Conservation (phyloP, 1,139 yeast species). For the Nematodospora anomalae region DNA sequence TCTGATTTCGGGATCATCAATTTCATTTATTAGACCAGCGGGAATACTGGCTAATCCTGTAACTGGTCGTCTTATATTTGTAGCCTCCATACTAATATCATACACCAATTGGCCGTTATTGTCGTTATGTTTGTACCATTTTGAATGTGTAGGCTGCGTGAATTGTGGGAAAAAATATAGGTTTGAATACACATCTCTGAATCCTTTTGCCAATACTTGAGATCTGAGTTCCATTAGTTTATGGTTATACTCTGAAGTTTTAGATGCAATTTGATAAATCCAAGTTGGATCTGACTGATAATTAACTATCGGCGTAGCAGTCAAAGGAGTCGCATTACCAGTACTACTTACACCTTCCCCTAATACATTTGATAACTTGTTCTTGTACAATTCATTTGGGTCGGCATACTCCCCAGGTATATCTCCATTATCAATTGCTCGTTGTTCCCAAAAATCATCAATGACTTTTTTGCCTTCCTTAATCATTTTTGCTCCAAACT, state of each 20-base stretch:
- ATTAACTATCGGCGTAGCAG: constrained; percentile 42
- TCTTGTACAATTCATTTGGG: constrained; percentile 53
- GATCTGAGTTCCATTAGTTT: constrained; percentile 60
- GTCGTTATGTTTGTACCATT: constrained; percentile 17
- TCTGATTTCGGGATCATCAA: constrained; percentile 53
- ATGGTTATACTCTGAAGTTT: constrained; percentile 69
- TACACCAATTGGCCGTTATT: constrained; percentile 31
- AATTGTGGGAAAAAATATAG: constrained; percentile 67
- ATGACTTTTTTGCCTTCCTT: constrained; percentile 75
- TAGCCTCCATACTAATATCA: constrained; percentile 38
- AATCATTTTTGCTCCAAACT: constrained; percentile 86
- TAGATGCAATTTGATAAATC: constrained; percentile 82
- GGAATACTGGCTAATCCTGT: constrained; percentile 70
- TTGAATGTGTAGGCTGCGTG: constrained; percentile 66
- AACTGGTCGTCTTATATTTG: constrained; percentile 30
- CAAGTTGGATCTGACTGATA: constrained; percentile 72
- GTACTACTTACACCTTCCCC: constrained; percentile 19
- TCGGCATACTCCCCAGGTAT: constrained; percentile 82
- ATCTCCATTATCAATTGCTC: constrained; percentile 68
- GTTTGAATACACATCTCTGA: constrained; percentile 83
- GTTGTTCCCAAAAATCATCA: constrained; percentile 89
- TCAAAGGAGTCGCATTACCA: constrained; percentile 33
- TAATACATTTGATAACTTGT: constrained; percentile 17
- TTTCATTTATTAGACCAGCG: constrained; percentile 53
- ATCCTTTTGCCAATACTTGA: constrained; percentile 55